A percentile compares a stretch with the other conserved stretches of the same genome.
These are phyloP conservation scores for Dothiorella sarmentorum DNA, from an alignment of 2,329 filamentous ascomycete genomes.

Conservation along the genomic window DNA sequence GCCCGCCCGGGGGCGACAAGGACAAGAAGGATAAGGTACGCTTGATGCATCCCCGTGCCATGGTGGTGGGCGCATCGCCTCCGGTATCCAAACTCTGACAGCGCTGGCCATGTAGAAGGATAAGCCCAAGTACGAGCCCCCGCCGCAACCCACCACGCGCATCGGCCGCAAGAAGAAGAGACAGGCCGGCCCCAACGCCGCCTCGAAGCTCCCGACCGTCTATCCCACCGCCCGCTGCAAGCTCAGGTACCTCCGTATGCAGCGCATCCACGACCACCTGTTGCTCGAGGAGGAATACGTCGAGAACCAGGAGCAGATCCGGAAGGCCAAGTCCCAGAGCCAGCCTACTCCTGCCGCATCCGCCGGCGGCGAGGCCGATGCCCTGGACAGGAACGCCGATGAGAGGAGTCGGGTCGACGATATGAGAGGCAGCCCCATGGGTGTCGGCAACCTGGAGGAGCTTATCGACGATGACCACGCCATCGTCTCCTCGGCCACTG, in stretches of 20 bases:
- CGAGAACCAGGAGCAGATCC: slow-evolving; percentile 94
- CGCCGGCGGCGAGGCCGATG: slow-evolving; percentile 65
- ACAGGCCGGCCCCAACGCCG: slow-evolving; percentile 85
- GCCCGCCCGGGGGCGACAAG: slow-evolving; percentile 67
- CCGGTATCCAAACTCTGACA: neutral
- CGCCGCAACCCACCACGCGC: slow-evolving; percentile 92
- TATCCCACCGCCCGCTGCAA: slow-evolving; percentile 98
- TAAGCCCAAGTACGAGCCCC: slow-evolving; percentile 99
- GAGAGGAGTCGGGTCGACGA: slow-evolving; percentile 94
- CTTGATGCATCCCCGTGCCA: neutral
- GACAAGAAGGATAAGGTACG: slow-evolving; percentile 77
- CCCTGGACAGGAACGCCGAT: slow-evolving; percentile 84
- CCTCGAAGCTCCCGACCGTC: slow-evolving; percentile 89
- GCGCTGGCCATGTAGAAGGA: slow-evolving; percentile 68
- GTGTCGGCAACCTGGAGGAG: slow-evolving; percentile 94
- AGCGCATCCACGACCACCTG: slow-evolving; percentile 95
- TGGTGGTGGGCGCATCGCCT: neutral
- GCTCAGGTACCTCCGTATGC: slow-evolving; percentile 93
- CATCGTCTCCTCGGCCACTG: slow-evolving; percentile 95
- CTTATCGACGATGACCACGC: slow-evolving; percentile 99
- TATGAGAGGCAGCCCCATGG: slow-evolving; percentile 98
- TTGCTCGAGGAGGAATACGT: slow-evolving; percentile 98
- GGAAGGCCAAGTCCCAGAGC: slow-evolving; percentile 79
- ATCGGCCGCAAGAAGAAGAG: slow-evolving; percentile 99
- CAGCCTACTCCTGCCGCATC: slow-evolving; percentile 58